These are phyloP conservation scores for Spinellus fusiger DNA, from an alignment of 192 early-diverging fungal genomes.

Conservation along the genomic window DNA sequence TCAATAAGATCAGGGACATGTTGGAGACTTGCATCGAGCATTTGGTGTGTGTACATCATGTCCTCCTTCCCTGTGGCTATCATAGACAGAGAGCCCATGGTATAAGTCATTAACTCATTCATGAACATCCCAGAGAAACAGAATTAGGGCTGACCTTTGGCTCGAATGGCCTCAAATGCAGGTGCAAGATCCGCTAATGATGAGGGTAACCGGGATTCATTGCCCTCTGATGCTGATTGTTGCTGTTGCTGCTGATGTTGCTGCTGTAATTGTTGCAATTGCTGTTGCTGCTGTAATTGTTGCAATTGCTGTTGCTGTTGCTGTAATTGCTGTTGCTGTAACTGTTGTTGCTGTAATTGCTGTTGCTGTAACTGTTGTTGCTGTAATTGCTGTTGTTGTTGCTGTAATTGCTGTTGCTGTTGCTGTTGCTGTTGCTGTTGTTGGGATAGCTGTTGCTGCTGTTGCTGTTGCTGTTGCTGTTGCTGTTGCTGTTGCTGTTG, in stretches of 20 bases:
- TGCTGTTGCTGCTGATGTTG: not conserved
- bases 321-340: no score
- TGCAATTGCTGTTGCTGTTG: no score
- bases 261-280: no score
- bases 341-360: conserved; percentile 7
- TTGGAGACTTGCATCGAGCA: conserved; percentile 83
- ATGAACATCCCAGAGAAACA: not conserved
- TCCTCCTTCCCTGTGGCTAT: conserved; percentile 40
- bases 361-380: conserved; percentile 25
- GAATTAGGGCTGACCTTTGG: conserved; percentile 28
- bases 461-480: conserved; percentile 11
- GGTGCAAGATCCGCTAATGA: conserved; percentile 49
- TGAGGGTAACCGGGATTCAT: conserved; percentile 44
- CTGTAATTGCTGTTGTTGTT: conserved; percentile 1
- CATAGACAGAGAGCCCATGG: not conserved
- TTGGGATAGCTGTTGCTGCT: conserved; percentile 6
- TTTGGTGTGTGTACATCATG: conserved; percentile 47
- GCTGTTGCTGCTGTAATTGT: no score
- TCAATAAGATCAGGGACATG: conserved; percentile 79
- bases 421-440: not conserved
- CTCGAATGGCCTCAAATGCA: conserved; percentile 49
- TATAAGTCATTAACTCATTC: not conserved
- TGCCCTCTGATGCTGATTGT: not conserved
- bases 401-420: conserved; percentile 1
- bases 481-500: conserved; percentile 10